These are phyloP conservation scores for Xylaria sp. DNA, from an alignment of 2,329 filamentous ascomycete genomes.

Conservation along the genomic window DNA sequence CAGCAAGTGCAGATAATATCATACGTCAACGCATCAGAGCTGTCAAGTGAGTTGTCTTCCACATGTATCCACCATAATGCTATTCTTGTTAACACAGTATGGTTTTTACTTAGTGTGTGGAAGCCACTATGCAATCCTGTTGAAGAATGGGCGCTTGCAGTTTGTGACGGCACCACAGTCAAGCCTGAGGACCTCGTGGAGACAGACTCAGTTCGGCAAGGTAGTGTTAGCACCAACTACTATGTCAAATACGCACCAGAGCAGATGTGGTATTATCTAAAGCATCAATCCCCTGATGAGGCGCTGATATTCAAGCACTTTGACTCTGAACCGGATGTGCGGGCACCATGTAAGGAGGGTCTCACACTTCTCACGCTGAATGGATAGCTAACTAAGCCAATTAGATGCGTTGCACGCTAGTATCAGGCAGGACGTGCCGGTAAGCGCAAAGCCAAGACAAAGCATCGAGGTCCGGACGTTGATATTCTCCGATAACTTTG, in stretches of 20 bases:
- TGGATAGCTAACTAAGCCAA: slow-evolving; percentile 4
- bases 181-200: slow-evolving; percentile 27
- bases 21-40: slow-evolving; percentile 27
- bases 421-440: slow-evolving; percentile 16
- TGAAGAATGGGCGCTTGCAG: slow-evolving; percentile 26
- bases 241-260: slow-evolving; percentile 21
- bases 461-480: slow-evolving; percentile 31
- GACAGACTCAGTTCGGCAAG: slow-evolving; percentile 24
- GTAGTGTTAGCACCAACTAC: slow-evolving; percentile 24
- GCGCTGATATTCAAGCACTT: slow-evolving; percentile 33
- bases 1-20: slow-evolving; percentile 6
- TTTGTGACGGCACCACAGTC: slow-evolving; percentile 28
- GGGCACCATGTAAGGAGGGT: slow-evolving; percentile 25
- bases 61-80: not conserved
- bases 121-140: slow-evolving; percentile 23
- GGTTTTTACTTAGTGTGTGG: slow-evolving; percentile 20
- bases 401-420: slow-evolving; percentile 28
- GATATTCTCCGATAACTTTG: slow-evolving; percentile 31
- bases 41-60: slow-evolving; percentile 15
- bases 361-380: not conserved
- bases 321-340: slow-evolving; percentile 26
- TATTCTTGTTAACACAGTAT: not conserved
- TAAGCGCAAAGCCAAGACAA: slow-evolving; percentile 21
- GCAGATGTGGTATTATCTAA: slow-evolving; percentile 31
- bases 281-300: slow-evolving; percentile 27